phyloP scores from a whole-genome alignment of 2,329 filamentous ascomycete species.

The Epichloe sylvatica region DNA sequence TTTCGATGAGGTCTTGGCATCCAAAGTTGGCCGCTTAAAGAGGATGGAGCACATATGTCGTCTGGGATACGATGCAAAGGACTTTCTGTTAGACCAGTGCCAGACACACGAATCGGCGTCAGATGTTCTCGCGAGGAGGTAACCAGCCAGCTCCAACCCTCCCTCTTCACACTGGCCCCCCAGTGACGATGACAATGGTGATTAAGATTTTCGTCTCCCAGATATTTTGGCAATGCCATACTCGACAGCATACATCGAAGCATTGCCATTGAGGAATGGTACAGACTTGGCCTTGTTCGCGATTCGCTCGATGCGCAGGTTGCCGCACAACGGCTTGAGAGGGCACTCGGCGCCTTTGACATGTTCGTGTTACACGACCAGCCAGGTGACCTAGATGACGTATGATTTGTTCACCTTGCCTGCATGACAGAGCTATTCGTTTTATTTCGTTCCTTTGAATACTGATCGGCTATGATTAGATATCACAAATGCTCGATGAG shows the following conservation, averaged over 20 bases:
- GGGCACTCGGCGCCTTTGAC: conserved; percentile 70
- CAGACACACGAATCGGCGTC: conserved; percentile 43
- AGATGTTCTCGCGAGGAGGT: conserved; percentile 65
- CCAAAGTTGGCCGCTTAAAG: conserved; percentile 53
- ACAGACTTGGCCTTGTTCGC: conserved; percentile 19
- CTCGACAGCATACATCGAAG: conserved; percentile 70
- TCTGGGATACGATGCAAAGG: conserved; percentile 78
- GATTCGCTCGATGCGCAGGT: conserved; percentile 9
- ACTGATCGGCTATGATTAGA: conserved; percentile 26
- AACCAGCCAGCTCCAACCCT: conserved; percentile 8
- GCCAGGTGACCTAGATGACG: conserved; percentile 60
- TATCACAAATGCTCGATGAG: conserved; percentile 48
- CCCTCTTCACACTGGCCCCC: background rate
- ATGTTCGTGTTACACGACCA: conserved; percentile 70
- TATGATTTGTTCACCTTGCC: conserved; percentile 21
- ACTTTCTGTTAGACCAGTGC: conserved; percentile 58
- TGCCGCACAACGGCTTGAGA: conserved; percentile 46
- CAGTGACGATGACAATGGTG: background rate
- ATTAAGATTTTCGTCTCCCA: conserved; percentile 18
- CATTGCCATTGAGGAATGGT: conserved; percentile 68
- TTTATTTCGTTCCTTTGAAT: background rate
- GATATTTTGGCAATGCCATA: conserved; percentile 61
- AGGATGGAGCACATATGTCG: conserved; percentile 57
- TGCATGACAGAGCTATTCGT: background rate
- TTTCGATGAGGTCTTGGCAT: conserved; percentile 56